A percentile compares a stretch with the other conserved stretches of the same genome.
phyloP scores from a whole-genome alignment of 176 grass and related monocot genomes.

The Neostapfia colusana region DNA sequence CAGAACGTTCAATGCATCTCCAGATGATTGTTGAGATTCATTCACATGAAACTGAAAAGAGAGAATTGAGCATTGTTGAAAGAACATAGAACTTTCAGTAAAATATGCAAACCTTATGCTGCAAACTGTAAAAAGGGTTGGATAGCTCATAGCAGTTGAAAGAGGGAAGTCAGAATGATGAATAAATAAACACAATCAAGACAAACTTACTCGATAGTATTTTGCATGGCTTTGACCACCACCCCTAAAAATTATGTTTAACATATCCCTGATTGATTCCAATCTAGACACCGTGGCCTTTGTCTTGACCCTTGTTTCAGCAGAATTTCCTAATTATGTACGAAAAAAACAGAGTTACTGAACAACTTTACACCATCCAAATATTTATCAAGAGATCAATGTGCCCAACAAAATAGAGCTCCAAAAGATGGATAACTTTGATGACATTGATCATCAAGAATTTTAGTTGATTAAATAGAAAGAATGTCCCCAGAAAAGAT shows the following conservation, averaged over 20 bases:
- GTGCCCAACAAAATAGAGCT: conserved; percentile 17
- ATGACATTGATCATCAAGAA: conserved; percentile 19
- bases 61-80: conserved; percentile 26
- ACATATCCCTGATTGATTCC: conserved; percentile 81
- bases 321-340: conserved; percentile 62
- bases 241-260: conserved; percentile 88
- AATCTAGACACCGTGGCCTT: conserved; percentile 75
- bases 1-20: conserved; percentile 69
- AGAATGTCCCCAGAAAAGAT: conserved; percentile 5
- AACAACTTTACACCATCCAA: conserved; percentile 21
- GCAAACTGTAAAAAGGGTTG: conserved; percentile 22
- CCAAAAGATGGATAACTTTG: conserved; percentile 1
- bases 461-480: conserved; percentile 21
- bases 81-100: conserved; percentile 23
- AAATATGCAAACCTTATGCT: conserved; percentile 25
- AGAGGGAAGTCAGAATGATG: conserved; percentile 25
- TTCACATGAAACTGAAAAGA: conserved; percentile 91
- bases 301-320: conserved; percentile 53
- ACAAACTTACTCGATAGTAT: conserved; percentile 84
- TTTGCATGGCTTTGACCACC: conserved; percentile 86
- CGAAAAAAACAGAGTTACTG: conserved; percentile 25
- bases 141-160: conserved; percentile 36
- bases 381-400: conserved; percentile 21
- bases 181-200: conserved; percentile 13
- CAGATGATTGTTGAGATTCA: conserved; percentile 67